A percentile compares a stretch with the other conserved stretches of the same genome.
These are phyloP conservation scores for Mrakiaceae sp. DNA, from an alignment of 1,284 basidiomycete genomes.

Conservation along the genomic window DNA sequence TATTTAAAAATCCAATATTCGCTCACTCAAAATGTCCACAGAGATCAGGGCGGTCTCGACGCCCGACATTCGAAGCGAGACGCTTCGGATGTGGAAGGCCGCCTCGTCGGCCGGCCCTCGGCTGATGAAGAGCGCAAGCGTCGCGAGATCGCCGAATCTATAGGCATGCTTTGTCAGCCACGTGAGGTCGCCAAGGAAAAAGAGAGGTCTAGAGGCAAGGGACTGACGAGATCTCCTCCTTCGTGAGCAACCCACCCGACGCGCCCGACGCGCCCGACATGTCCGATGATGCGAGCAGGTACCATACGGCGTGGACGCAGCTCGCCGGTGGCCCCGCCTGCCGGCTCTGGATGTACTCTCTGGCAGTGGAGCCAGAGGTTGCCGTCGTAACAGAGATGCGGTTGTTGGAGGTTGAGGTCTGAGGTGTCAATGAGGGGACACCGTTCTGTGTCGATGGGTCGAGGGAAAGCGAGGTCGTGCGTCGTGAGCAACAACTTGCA, in stretches of 20 bases:
- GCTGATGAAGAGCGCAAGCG: background rate
- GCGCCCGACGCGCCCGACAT: background rate
- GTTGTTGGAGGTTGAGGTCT: background rate
- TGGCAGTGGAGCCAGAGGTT: background rate
- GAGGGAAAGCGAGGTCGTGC: background rate
- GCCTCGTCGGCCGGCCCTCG: too few species aligned
- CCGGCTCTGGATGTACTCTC: slow-evolving; percentile 4
- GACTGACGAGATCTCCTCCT: background rate
- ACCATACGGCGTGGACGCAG: slow-evolving; percentile 8
- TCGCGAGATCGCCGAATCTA: too few species aligned
- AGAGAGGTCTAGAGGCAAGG: background rate
- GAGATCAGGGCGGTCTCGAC: background rate
- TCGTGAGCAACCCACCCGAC: background rate
- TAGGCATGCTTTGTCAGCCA: too few species aligned
- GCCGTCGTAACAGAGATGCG: background rate
- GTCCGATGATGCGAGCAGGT: background rate
- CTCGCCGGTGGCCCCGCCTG: background rate
- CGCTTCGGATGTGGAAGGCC: background rate
- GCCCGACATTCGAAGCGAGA: background rate
- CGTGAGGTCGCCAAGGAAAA: too few species aligned
- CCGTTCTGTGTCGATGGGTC: too few species aligned
- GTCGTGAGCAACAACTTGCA: background rate
- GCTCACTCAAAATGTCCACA: background rate
- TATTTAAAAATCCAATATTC: background rate
- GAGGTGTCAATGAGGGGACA: background rate